Conservation (phyloP, 2,329 filamentous ascomycete genomes). For the Malbranchea zuffiana region DNA sequence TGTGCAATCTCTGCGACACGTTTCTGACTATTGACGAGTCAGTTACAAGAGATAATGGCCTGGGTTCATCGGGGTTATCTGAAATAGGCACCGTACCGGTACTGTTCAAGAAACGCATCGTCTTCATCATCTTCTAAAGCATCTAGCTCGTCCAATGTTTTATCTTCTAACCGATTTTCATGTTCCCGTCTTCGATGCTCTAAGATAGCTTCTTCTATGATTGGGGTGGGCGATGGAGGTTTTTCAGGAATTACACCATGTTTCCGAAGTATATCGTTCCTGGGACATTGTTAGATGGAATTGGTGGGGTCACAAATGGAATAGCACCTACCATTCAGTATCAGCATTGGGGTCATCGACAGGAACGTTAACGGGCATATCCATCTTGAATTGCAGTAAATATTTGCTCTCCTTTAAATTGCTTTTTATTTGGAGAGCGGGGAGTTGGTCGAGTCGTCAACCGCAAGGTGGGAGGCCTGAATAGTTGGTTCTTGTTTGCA, state of each 20-base stretch:
- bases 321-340: slow-evolving; percentile 70
- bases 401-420: not conserved
- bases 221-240: slow-evolving; percentile 83
- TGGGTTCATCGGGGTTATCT: not conserved
- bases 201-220: slow-evolving; percentile 87
- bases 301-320: slow-evolving; percentile 3
- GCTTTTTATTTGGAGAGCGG: too few relatives aligned
- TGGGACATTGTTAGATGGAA: slow-evolving; percentile 31
- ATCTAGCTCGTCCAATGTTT: slow-evolving; percentile 85
- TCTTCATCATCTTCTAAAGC: slow-evolving; percentile 94
- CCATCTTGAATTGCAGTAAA: slow-evolving; percentile 27
- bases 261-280: slow-evolving; percentile 97
- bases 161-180: slow-evolving; percentile 86
- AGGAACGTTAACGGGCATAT: slow-evolving; percentile 61
- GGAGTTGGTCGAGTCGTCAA: slow-evolving; percentile 19
- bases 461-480: too few relatives aligned
- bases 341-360: slow-evolving; percentile 94
- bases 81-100: too few relatives aligned
- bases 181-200: slow-evolving; percentile 76
- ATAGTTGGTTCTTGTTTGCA: slow-evolving; percentile 15
- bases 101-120: slow-evolving; percentile 77
- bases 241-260: slow-evolving; percentile 98
- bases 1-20: slow-evolving; percentile 71
- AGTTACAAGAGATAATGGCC: too few relatives aligned
- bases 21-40: slow-evolving; percentile 47